Evolutionary conservation across 1,284 basidiomycete species (phyloP), one percentile per base, ranked within the genome.

Genomic region (Lentinus polychrous): DNA sequence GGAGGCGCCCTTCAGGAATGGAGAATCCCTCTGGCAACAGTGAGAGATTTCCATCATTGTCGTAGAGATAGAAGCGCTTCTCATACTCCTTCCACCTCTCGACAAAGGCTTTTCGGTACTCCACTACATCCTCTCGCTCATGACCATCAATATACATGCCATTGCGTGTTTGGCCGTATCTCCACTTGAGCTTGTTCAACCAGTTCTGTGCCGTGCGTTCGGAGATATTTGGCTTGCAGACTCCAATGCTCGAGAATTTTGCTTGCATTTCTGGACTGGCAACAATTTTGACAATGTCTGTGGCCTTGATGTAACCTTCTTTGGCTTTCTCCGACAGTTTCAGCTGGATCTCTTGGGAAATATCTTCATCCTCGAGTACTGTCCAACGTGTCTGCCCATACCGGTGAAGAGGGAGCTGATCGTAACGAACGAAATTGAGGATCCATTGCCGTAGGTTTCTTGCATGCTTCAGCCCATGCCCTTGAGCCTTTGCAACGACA

Each of bases 91-190:
- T 35, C n/a, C 18, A 23, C 2, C 62, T 60, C 2, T 66, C 53
- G 47, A 60, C 66, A 4, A 42, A 44, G 2, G 55, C 47, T 37
- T 65, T 55, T 0, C 50, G 51, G 43, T 66, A 66, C 0, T 42
- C 18, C 0, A 59, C 53, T 15, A 67, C 59, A 54, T 66, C 61
- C 5, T 49, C 53, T 2, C 55, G 52, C 40, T 67, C 59, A 48
- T 67, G 62, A 8, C 65, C 63, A 60, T 67, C 60, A 42, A 62
- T 56, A 53, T 60, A 68, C 49, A 64, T 61, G 0, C 63, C 62
- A 15, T 31, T 53, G 18, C 51, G 54, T 1, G 45, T 42, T 35
- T 55, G 53, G 8, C n/a, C 55, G 58, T 59, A 69, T 3, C 56
- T 41, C 43, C 61, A 68, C 0, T 54, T 61, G 20, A 68, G 42